Evolutionary conservation across 164 flowering plant species (phyloP), one percentile per base, ranked within the genome.

Genomic region (Chimonanthus praecox): DNA sequence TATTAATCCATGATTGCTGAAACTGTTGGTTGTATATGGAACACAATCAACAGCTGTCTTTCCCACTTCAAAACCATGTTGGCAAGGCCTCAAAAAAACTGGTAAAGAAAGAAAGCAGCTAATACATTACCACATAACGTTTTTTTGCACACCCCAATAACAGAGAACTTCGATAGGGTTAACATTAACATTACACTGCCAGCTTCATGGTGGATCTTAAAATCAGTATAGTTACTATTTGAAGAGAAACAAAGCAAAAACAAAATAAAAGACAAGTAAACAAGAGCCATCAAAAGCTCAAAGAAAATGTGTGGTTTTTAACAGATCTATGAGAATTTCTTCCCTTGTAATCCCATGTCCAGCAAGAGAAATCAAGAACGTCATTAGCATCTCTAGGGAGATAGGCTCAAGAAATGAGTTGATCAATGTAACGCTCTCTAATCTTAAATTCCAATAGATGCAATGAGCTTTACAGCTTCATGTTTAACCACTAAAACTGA

Each of bases 31-130:
- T 47, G 80, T 21, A 60, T 68, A 49, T 50, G 73, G 18, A 51
- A n/a, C 4, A 47, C 75, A 45, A 65, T 76, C 76, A 64, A 11
- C 47, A 46, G 73, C 64, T 47, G 67, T 78, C 48, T 70, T 81
- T 69, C 73, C 77, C 72, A 79, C 64, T 4, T 73, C 67, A 77
- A 68, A 21, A 50, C 78, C 78, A 70, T 60, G 78, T 61, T 49
- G 71, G 65, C 64, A 71, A 61, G 61, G 60, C 76, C 77, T 82
- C 49, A 71, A 47, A 49, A 79, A 66, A 79, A 77, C 88, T 84
- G 80, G 15, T 33, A 71, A 47, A 63, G 43, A 71, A 64, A 51
- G 44, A 48, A 46, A 74, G 50, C 60, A 61, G 49, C 15, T 44
- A 33, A 62, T 4, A 50, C 47, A 73, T 46, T 15, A 73, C 33